Conservation (phyloP, 2,329 filamentous ascomycete genomes). For the Penicillium sp. region DNA sequence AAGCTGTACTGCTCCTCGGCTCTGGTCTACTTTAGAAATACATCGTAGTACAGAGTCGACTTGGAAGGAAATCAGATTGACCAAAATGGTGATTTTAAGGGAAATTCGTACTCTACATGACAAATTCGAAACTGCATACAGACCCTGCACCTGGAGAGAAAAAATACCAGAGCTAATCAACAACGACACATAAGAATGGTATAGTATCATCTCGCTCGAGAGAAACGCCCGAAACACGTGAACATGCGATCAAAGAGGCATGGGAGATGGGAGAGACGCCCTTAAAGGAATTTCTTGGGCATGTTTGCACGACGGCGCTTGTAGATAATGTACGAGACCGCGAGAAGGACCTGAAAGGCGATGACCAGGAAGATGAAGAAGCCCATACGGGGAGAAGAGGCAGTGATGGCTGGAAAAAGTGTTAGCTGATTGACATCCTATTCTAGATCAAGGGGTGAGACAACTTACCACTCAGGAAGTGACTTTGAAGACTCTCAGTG, state of each 20-base stretch:
- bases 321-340: slow-evolving; percentile 71
- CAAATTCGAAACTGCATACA: slow-evolving; percentile 13
- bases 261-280: background rate
- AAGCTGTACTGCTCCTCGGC: too few relatives aligned
- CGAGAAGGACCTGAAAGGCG: slow-evolving; percentile 71
- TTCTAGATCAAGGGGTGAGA: background rate
- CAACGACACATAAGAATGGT: slow-evolving; percentile 19
- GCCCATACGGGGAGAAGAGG: slow-evolving; percentile 59
- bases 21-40: too few relatives aligned
- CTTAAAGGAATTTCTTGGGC: slow-evolving; percentile 89
- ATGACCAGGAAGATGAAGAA: slow-evolving; percentile 71
- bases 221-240: background rate
- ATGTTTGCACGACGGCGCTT: slow-evolving; percentile 73
- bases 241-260: background rate
- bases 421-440: slow-evolving; percentile 1
- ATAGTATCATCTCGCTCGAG: background rate
- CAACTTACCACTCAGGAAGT: slow-evolving; percentile 53
- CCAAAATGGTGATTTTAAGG: background rate
- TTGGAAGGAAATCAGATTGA: background rate
- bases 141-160: slow-evolving; percentile 1
- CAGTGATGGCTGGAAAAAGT: slow-evolving; percentile 51
- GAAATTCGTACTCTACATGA: slow-evolving; percentile 28
- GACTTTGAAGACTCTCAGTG: slow-evolving; percentile 53
- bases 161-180: slow-evolving; percentile 17
- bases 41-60: background rate